phyloP scores from a whole-genome alignment of 2,329 filamentous ascomycete genomes.

The Pseudogymnoascus sp. region DNA sequence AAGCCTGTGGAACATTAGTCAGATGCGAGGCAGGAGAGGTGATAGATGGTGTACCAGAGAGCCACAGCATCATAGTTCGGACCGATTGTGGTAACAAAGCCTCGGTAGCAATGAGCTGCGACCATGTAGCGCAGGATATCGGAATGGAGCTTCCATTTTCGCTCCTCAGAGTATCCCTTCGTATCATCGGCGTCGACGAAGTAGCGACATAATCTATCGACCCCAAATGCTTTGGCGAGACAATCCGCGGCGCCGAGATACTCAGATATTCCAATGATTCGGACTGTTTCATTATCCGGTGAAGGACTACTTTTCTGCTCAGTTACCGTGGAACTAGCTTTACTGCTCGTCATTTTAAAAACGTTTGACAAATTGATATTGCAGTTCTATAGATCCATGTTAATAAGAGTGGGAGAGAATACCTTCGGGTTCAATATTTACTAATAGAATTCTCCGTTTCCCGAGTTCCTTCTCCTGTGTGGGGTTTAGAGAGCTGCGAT shows the following conservation, averaged over 20 bases:
- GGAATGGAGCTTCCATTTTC: slow-evolving; percentile 68
- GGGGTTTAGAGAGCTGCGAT: slow-evolving; percentile 46
- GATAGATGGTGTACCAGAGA: slow-evolving; percentile 53
- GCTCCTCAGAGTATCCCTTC: slow-evolving; percentile 51
- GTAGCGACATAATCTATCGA: slow-evolving; percentile 67
- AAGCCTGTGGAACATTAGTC: slow-evolving; percentile 45
- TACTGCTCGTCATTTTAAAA: slow-evolving; percentile 6
- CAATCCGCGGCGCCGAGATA: slow-evolving; percentile 63
- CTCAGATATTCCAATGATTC: slow-evolving; percentile 56
- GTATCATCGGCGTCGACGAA: slow-evolving; percentile 65
- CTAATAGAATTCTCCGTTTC: slow-evolving; percentile 27
- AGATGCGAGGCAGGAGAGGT: background rate
- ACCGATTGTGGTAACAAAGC: slow-evolving; percentile 66
- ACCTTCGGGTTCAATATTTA: slow-evolving; percentile 15
- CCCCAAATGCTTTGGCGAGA: slow-evolving; percentile 68
- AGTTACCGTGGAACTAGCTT: slow-evolving; percentile 14
- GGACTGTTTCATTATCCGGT: slow-evolving; percentile 36
- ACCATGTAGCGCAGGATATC: slow-evolving; percentile 71
- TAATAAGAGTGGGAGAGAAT: slow-evolving; percentile 7
- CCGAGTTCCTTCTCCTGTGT: slow-evolving; percentile 41
- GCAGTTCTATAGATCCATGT: slow-evolving; percentile 24
- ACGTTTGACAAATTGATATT: slow-evolving; percentile 26
- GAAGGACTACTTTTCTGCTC: slow-evolving; percentile 27
- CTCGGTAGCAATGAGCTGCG: slow-evolving; percentile 66
- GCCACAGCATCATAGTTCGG: slow-evolving; percentile 70